phyloP scores from a whole-genome alignment of 2,329 filamentous ascomycete genomes.

The Exophiala phaeomuriformis region DNA sequence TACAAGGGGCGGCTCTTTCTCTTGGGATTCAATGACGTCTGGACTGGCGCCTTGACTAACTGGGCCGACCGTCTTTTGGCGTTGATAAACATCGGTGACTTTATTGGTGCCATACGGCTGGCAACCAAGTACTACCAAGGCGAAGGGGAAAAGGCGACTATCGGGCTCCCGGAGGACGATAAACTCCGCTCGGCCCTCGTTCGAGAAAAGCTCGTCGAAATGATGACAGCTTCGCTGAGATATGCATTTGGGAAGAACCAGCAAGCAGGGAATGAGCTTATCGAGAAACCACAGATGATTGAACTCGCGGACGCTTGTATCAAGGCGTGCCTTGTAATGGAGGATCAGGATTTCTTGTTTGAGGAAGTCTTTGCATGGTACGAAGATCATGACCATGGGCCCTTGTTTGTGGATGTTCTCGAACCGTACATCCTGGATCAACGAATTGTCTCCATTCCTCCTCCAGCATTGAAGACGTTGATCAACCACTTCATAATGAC shows the following conservation, averaged over 20 bases:
- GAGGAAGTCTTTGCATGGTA: slow-evolving; percentile 87
- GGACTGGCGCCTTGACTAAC: slow-evolving; percentile 86
- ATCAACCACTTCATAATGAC: slow-evolving; percentile 72
- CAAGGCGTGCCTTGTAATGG: slow-evolving; percentile 68
- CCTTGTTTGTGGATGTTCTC: slow-evolving; percentile 77
- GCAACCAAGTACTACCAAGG: slow-evolving; percentile 90
- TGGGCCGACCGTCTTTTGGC: slow-evolving; percentile 93
- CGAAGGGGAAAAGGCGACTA: slow-evolving; percentile 84
- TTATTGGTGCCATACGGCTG: slow-evolving; percentile 80
- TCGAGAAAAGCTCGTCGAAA: slow-evolving; percentile 79
- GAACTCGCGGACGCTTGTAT: slow-evolving; percentile 80
- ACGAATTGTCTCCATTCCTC: slow-evolving; percentile 67
- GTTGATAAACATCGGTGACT: slow-evolving; percentile 94
- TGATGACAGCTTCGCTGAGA: slow-evolving; percentile 84
- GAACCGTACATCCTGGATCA: slow-evolving; percentile 81
- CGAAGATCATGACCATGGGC: slow-evolving; percentile 64
- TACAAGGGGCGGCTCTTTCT: slow-evolving; percentile 93
- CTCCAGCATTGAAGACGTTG: slow-evolving; percentile 75
- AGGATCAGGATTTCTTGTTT: slow-evolving; percentile 76
- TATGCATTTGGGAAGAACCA: slow-evolving; percentile 69
- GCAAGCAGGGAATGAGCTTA: slow-evolving; percentile 42
- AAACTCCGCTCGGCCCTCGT: slow-evolving; percentile 70
- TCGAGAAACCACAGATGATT: slow-evolving; percentile 57
- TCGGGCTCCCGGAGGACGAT: slow-evolving; percentile 83
- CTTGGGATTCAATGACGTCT: slow-evolving; percentile 86